These are phyloP conservation scores for Pseudogymnoascus sp. DNA, from an alignment of 2,329 filamentous ascomycete species.

Conservation along the genomic window DNA sequence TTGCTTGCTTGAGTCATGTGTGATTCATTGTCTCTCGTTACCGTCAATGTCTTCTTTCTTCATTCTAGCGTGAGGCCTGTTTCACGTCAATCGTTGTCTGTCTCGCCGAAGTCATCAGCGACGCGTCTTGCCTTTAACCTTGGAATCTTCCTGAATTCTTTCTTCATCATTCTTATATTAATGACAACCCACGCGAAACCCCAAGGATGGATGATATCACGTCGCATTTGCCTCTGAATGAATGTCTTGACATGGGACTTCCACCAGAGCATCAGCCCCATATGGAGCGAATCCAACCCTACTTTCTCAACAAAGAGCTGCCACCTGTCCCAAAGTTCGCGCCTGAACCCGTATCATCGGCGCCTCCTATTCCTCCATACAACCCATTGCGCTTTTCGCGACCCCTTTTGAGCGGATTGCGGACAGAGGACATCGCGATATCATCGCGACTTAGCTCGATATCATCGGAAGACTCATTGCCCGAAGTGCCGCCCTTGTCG, in stretches of 20 bases:
- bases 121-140: background rate
- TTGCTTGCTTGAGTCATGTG: background rate
- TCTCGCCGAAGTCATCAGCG: background rate
- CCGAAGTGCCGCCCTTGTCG: background rate
- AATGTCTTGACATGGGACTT: background rate
- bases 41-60: background rate
- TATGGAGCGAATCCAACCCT: background rate
- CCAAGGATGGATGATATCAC: background rate
- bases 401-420: background rate
- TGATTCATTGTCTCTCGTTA: background rate
- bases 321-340: background rate
- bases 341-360: background rate
- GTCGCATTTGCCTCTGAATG: background rate
- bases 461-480: background rate
- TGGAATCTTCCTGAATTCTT: background rate
- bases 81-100: background rate
- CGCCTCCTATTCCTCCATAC: background rate
- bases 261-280: background rate
- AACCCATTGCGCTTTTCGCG: background rate
- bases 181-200: background rate
- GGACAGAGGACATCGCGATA: background rate
- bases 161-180: background rate
- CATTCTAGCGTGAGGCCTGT: background rate
- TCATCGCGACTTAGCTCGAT: background rate
- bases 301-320: slow-evolving; percentile 2